Evolutionary conservation across 768 basidiomycete species (phyloP), one percentile per base, ranked within the genome.

Genomic region (Nevesoporus exiguus): DNA sequence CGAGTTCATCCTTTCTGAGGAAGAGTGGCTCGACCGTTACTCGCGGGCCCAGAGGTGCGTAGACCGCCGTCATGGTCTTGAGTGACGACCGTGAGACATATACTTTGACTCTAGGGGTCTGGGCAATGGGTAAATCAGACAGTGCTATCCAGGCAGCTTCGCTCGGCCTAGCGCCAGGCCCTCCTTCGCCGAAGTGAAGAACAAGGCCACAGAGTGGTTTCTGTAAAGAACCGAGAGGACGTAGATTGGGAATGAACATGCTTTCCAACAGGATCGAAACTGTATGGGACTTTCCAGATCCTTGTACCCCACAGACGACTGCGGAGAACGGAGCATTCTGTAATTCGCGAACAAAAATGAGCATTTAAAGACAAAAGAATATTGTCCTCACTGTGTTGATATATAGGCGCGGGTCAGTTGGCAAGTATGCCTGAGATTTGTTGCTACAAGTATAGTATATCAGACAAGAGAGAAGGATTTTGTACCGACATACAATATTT

Each of bases 241-340:
- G 60, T 52, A 77, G 76, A 14, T 73, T 69, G 0, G 83, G 58
- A n/a, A 89, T 78, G 8, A 89, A 72, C 82, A 88, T 85, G 55
- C 75, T 84, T 63, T 90, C 88, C 0, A 90, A 63, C 6, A 90
- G 72, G 0, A 84, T 79, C 0, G 86, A 82, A 2, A 87, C 80
- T 0, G 85, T 87, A 47, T 90, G 87, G 0, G 85, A 88, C 61
- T 90, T 89, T 9, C 87, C 87, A 0, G 86, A 84, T 0, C 88
- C 86, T 71, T 89, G 88, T 0, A 88, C 86, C 0, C 87, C 87
- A 49, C 87, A 90, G 3, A 89, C 78, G n/a, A 89, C 62, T 0
- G 86, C 83, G 0, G 88, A 88, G 61, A 88, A 85, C 0, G 87
- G 88, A 0, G 87, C 76, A 62, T 88, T 89, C 87, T 88, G 54